These are phyloP conservation scores for Globisporangium spiculum DNA, from an alignment of 352 stramenopile genomes.

Conservation along the genomic window DNA sequence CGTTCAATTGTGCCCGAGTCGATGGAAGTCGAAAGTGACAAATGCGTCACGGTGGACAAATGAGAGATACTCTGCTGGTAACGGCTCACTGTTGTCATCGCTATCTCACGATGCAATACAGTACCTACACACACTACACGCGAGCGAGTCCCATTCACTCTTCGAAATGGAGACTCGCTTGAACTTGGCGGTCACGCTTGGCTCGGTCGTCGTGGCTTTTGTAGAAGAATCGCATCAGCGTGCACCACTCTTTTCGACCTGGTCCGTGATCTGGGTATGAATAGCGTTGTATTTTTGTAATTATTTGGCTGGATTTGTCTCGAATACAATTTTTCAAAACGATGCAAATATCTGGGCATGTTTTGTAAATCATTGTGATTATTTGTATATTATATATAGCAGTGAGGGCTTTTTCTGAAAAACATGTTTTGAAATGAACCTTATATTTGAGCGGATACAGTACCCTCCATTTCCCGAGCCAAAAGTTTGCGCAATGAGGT, in stretches of 20 bases:
- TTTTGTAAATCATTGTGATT: background rate
- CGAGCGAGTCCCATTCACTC: background rate
- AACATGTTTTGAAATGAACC: background rate
- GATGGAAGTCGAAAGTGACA: background rate
- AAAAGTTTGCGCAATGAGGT: constrained; percentile 13
- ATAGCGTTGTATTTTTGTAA: background rate
- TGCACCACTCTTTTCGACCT: background rate
- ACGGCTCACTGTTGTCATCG: background rate
- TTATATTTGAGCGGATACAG: constrained; percentile 1
- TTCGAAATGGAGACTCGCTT: background rate
- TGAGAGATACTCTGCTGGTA: background rate
- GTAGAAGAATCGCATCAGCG: background rate
- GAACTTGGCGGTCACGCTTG: background rate
- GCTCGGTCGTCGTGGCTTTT: background rate
- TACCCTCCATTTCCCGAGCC: background rate
- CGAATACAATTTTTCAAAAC: background rate
- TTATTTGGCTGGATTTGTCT: background rate
- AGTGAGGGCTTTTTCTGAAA: background rate
- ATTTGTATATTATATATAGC: background rate
- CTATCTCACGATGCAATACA: background rate
- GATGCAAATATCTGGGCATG: background rate
- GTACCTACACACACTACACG: background rate
- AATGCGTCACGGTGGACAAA: background rate
- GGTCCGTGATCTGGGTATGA: background rate
- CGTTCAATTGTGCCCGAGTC: background rate